phyloP scores from a whole-genome alignment of 1,139 yeast genomes.

The Magnusiomyces magnusii region DNA sequence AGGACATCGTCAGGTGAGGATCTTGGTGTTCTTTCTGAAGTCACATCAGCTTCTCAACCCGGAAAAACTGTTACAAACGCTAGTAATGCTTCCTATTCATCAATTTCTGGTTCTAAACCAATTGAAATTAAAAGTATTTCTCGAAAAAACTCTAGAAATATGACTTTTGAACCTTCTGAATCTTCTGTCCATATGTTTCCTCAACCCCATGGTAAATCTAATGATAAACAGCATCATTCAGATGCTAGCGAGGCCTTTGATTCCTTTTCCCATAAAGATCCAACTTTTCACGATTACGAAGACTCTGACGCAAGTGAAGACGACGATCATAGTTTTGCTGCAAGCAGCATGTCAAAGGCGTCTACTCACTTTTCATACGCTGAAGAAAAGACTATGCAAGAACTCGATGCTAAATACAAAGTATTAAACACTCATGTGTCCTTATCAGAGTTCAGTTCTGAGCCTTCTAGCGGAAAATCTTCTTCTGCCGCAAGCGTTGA shows the following conservation, averaged over 20 bases:
- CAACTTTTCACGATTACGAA: neutral
- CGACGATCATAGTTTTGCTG: neutral
- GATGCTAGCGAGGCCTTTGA: neutral
- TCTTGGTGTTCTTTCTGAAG: neutral
- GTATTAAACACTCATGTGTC: slow-evolving; percentile 38
- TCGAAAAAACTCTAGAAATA: neutral
- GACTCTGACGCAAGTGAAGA: neutral
- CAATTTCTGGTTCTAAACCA: neutral
- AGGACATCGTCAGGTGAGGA: neutral
- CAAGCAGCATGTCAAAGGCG: slow-evolving; percentile 10
- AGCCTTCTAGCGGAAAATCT: neutral
- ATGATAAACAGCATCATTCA: neutral
- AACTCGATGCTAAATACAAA: slow-evolving; percentile 60
- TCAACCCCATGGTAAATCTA: neutral
- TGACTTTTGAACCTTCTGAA: neutral
- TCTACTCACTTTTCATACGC: slow-evolving; percentile 45
- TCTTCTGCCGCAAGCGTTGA: neutral
- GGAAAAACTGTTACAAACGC: neutral
- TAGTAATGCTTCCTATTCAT: too few relatives aligned
- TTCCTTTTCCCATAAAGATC: neutral
- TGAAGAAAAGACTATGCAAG: slow-evolving; percentile 60
- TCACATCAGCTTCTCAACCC: neutral
- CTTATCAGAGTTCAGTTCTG: slow-evolving; percentile 1
- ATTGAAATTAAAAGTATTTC: neutral
- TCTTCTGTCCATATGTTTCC: neutral